A percentile compares a stretch with the other conserved stretches of the same genome.
These are phyloP conservation scores for Sarcomyxa edulis DNA, from an alignment of 768 basidiomycete genomes.

Conservation along the genomic window DNA sequence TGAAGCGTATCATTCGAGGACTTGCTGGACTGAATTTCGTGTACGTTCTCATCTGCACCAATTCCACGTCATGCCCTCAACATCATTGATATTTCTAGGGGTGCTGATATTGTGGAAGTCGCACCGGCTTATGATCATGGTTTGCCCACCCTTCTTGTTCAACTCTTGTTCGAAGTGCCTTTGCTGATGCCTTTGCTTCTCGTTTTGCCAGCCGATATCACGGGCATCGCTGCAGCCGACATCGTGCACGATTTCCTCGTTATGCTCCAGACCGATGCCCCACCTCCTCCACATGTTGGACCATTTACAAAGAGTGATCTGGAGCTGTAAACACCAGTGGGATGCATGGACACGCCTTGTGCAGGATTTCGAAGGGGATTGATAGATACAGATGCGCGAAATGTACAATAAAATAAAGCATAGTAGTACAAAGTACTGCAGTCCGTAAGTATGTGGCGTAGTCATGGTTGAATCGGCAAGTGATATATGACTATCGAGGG, in stretches of 20 bases:
- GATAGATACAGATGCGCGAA: no score
- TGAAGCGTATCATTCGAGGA: slow-evolving; percentile 58
- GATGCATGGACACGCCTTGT: no score
- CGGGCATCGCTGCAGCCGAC: slow-evolving; percentile 60
- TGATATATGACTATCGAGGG: no score
- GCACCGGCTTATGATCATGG: slow-evolving; percentile 51
- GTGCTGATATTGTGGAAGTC: slow-evolving; percentile 47
- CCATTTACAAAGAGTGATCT: no score
- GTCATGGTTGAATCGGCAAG: no score
- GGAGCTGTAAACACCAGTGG: no score
- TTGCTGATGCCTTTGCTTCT: neutral
- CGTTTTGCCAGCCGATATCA: slow-evolving; percentile 59
- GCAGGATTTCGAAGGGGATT: no score
- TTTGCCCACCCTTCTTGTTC: slow-evolving; percentile 11
- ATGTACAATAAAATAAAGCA: no score
- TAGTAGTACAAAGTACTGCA: no score
- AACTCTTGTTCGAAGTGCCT: neutral
- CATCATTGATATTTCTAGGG: slow-evolving; percentile 20
- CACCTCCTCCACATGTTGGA: neutral
- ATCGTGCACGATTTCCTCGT: slow-evolving; percentile 25
- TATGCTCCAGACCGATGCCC: slow-evolving; percentile 5
- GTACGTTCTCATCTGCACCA: slow-evolving; percentile 26
- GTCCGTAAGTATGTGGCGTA: no score
- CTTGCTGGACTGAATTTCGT: slow-evolving; percentile 56
- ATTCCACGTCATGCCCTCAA: neutral